These are phyloP conservation scores for Fraxinus baroniana DNA, from an alignment of 305 asterid genomes.

Conservation along the genomic window DNA sequence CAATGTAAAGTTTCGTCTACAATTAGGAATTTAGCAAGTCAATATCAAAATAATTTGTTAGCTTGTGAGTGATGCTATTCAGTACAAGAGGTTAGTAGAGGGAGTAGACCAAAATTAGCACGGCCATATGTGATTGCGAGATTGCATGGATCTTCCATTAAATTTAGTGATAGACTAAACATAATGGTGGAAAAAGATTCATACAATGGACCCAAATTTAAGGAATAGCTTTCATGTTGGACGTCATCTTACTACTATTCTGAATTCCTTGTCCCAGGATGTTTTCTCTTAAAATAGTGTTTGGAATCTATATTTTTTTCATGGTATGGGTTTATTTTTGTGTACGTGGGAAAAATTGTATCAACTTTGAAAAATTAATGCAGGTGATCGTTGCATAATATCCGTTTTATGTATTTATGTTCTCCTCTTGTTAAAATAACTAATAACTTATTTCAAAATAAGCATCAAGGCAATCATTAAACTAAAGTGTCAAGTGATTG, in stretches of 20 bases:
- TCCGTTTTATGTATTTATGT: background rate
- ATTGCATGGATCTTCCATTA: background rate
- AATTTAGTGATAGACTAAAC: background rate
- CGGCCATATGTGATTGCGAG: background rate
- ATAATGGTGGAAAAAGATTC: background rate
- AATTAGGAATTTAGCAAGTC: background rate
- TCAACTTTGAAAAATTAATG: background rate
- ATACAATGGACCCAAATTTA: background rate
- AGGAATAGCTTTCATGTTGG: background rate
- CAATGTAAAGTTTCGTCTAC: background rate
- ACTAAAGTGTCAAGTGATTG: background rate
- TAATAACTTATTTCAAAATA: background rate
- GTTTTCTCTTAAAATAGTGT: background rate
- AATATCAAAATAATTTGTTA: constrained; percentile 8
- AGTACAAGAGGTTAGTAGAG: background rate
- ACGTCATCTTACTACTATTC: background rate
- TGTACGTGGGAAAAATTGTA: background rate
- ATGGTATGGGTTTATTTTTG: background rate
- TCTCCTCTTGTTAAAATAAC: background rate
- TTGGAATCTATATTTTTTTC: background rate
- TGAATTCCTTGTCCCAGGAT: background rate
- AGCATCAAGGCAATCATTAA: background rate
- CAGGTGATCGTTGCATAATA: background rate
- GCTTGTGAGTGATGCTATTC: background rate
- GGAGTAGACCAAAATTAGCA: background rate